Evolutionary conservation across 2,329 filamentous ascomycete species (phyloP).

Genomic region (Aspergillus intermedius): DNA sequence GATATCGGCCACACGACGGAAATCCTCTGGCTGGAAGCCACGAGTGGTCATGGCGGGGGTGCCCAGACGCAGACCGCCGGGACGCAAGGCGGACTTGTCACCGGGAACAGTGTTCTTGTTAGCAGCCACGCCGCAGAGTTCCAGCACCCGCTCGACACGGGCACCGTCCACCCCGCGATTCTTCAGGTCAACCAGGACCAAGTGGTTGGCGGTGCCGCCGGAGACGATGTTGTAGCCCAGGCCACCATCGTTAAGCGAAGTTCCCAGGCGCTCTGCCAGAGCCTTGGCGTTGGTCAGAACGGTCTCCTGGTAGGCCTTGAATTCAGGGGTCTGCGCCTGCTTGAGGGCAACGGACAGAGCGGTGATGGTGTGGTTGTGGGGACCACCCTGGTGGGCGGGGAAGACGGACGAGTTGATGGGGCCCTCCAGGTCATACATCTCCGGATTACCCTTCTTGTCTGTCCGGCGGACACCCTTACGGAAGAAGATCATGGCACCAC

Average conservation of each 20-base stretch:
- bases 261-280: conserved; percentile 63
- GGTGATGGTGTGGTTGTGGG: conserved; percentile 99
- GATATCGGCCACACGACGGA: conserved; percentile 76
- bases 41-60: conserved; percentile 97
- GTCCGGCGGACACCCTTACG: conserved; percentile 89
- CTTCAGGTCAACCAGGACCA: conserved; percentile 92
- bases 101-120: conserved; percentile 99
- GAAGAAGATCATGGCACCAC: conserved; percentile 99
- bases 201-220: conserved; percentile 94
- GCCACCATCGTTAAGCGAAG: conserved; percentile 62
- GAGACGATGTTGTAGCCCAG: conserved; percentile 92
- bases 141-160: conserved; percentile 81
- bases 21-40: conserved; percentile 85
- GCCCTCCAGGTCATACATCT: conserved; percentile 84
- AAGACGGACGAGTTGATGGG: conserved; percentile 99
- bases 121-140: conserved; percentile 89
- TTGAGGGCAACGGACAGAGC: conserved; percentile 90
- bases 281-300: conserved; percentile 92
- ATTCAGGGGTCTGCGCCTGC: conserved; percentile 84
- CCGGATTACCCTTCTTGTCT: conserved; percentile 88
- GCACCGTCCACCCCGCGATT: conserved; percentile 82
- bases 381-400: conserved; percentile 95
- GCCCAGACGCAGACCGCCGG: conserved; percentile 87
- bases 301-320: conserved; percentile 88
- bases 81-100: conserved; percentile 86